These are phyloP conservation scores for Aeschynomene evenia DNA, from an alignment of 306 rosid genomes.

Conservation along the genomic window DNA sequence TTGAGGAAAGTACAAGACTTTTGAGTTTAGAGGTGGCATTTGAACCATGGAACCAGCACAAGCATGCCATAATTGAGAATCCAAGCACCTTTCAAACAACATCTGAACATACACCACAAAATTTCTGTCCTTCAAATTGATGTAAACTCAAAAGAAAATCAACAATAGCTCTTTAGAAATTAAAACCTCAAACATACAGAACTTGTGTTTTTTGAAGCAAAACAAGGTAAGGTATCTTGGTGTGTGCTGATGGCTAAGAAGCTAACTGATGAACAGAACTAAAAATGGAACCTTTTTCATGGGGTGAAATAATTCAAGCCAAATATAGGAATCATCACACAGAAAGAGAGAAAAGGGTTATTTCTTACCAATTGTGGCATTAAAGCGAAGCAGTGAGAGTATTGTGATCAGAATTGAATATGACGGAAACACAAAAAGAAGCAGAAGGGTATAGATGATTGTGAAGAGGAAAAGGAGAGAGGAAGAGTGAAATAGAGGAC, in stretches of 20 bases:
- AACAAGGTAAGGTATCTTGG: not conserved
- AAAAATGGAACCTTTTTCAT: not conserved
- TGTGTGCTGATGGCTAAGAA: not conserved
- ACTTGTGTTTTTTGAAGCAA: not conserved
- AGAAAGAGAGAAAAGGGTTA: not conserved
- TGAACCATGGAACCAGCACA: slow-evolving; percentile 98
- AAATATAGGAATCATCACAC: not conserved
- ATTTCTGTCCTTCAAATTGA: not conserved
- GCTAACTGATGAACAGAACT: not conserved
- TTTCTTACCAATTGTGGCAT: slow-evolving; percentile 6
- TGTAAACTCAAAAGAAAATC: not conserved
- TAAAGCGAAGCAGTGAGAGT: not conserved
- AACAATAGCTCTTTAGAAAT: not conserved
- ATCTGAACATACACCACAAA: slow-evolving; percentile 10
- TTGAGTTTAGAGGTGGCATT: slow-evolving; percentile 80
- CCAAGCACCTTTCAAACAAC: slow-evolving; percentile 63
- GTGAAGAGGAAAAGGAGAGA: not conserved
- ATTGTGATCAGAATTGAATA: not conserved
- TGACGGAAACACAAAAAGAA: not conserved
- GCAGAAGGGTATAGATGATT: not conserved
- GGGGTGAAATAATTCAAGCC: not conserved
- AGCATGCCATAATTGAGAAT: slow-evolving; percentile 92
- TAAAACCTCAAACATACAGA: slow-evolving; percentile 22
- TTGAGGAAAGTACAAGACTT: slow-evolving; percentile 88
- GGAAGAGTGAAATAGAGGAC: not conserved